phyloP scores from a whole-genome alignment of 768 basidiomycete species.

The Lactarius indigo region DNA sequence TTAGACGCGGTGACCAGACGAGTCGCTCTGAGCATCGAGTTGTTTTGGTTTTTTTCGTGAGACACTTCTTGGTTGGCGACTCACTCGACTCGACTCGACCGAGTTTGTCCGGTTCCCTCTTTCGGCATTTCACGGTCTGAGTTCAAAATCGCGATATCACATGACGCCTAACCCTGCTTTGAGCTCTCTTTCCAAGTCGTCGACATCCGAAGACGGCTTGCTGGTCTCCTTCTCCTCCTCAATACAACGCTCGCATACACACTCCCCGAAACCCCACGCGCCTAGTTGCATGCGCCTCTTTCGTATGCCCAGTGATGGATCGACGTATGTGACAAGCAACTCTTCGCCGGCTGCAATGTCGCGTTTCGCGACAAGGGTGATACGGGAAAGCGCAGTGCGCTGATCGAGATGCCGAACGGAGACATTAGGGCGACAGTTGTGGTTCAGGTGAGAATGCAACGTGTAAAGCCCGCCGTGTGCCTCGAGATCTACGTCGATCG shows the following conservation, averaged over 20 bases:
- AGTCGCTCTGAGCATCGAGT: conserved; percentile 24
- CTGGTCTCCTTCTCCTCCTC: conserved; percentile 42
- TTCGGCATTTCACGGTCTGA: not conserved
- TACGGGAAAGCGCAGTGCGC: conserved; percentile 64
- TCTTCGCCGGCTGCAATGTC: conserved; percentile 71
- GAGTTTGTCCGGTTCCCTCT: not conserved
- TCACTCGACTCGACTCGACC: not conserved
- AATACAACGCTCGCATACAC: conserved; percentile 64
- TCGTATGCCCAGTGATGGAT: conserved; percentile 49
- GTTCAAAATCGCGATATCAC: conserved; percentile 18
- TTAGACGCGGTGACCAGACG: conserved; percentile 16
- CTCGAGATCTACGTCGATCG: conserved; percentile 57
- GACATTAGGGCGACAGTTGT: conserved; percentile 75
- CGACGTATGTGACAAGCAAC: conserved; percentile 73
- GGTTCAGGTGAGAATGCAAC: conserved; percentile 85
- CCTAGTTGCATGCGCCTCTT: conserved; percentile 51
- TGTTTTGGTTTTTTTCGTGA: not conserved
- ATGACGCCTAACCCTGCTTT: conserved; percentile 61
- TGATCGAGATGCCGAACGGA: conserved; percentile 75
- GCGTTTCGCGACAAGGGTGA: conserved; percentile 66
- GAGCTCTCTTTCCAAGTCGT: conserved; percentile 55
- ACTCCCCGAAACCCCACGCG: conserved; percentile 75
- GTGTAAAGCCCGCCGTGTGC: conserved; percentile 83
- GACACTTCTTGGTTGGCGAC: not conserved
- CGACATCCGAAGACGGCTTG: conserved; percentile 32